phyloP scores from a whole-genome alignment of 495 filamentous ascomycete genomes.

The Stereocaulon alpinum region DNA sequence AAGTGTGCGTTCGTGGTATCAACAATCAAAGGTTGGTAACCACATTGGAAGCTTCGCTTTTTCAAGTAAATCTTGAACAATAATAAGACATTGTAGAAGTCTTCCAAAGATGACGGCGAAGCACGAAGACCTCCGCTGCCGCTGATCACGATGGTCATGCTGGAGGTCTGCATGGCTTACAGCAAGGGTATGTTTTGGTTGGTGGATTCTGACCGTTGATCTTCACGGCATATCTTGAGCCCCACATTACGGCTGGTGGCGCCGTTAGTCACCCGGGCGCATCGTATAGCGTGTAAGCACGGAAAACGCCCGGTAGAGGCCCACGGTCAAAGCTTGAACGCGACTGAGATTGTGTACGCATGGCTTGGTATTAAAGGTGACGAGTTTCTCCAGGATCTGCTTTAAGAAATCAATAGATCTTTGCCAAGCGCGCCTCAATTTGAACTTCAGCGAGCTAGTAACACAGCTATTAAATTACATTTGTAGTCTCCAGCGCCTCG shows the following conservation, averaged over 20 bases:
- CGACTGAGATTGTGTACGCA: neutral
- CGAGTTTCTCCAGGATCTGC: neutral
- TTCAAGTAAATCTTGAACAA: neutral
- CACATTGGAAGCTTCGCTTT: neutral
- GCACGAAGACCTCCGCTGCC: neutral
- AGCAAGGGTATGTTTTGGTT: neutral
- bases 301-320: neutral
- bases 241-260: neutral
- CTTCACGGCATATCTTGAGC: neutral
- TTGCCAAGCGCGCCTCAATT: neutral
- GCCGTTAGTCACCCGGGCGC: neutral
- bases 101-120: neutral
- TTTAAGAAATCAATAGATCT: no score
- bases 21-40: no score
- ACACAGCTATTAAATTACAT: constrained; percentile 16
- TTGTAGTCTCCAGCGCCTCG: constrained; percentile 7
- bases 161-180: neutral
- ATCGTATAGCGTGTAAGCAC: no score
- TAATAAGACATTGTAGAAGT: neutral
- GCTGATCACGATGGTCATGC: neutral
- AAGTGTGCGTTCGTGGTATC: neutral
- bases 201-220: neutral
- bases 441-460: constrained; percentile 6
- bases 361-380: no score
- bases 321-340: neutral